phyloP scores from a whole-genome alignment of 2,329 filamentous ascomycete genomes.

The Talaromyces sp. region DNA sequence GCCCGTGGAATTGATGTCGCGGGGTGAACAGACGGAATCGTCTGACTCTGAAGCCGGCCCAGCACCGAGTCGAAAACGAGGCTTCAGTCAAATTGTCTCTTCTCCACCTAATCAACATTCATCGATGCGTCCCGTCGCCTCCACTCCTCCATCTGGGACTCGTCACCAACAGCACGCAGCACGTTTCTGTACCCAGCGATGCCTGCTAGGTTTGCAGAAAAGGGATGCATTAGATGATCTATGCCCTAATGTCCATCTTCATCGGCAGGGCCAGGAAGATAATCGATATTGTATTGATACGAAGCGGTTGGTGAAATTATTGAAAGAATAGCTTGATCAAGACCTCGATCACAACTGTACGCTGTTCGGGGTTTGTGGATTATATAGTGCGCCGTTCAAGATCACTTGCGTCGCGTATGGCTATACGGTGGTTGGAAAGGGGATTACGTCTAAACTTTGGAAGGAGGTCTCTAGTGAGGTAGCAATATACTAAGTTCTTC shows the following conservation, averaged over 20 bases:
- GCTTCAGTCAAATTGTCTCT: constrained; percentile 19
- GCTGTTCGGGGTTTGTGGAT: constrained; percentile 21
- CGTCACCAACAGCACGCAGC: constrained; percentile 12
- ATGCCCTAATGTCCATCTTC: constrained; percentile 22
- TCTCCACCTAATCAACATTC: constrained; percentile 13
- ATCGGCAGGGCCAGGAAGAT: constrained; percentile 12
- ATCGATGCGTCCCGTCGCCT: constrained; percentile 8
- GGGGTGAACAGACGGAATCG: background rate
- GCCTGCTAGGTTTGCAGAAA: constrained; percentile 20
- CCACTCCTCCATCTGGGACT: constrained; percentile 1
- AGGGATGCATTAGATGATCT: constrained; percentile 15
- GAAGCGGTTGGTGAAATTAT: constrained; percentile 14
- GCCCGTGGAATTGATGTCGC: background rate
- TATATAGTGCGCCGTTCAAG: constrained; percentile 24
- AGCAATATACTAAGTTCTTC: constrained; percentile 16
- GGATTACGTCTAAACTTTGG: constrained; percentile 22
- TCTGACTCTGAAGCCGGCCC: constrained; percentile 15
- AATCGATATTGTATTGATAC: constrained; percentile 16
- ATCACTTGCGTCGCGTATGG: constrained; percentile 21
- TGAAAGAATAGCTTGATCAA: constrained; percentile 23
- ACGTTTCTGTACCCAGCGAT: constrained; percentile 23
- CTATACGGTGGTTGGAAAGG: constrained; percentile 25
- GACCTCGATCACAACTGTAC: constrained; percentile 23
- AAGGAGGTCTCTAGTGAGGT: constrained; percentile 19
- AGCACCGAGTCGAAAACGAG: constrained; percentile 16